Conservation (phyloP, 2,329 filamentous ascomycete genomes). For the Aspergillus brunneoviolaceus region DNA sequence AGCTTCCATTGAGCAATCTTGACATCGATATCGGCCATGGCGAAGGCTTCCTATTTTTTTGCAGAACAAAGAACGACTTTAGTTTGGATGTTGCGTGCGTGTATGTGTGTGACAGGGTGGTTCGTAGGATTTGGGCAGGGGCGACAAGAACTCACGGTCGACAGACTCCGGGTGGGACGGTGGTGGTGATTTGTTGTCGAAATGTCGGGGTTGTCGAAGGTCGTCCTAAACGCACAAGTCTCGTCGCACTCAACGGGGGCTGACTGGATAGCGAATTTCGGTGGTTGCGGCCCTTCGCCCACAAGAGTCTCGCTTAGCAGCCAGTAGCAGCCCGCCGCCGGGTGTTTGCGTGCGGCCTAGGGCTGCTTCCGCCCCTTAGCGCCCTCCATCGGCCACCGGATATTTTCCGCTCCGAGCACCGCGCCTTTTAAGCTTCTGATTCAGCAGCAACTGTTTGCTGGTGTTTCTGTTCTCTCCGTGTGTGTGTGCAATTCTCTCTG, state of each 20-base stretch:
- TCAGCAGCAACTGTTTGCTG: constrained; percentile 23
- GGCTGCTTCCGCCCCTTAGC: constrained; percentile 29
- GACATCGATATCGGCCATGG: constrained; percentile 81
- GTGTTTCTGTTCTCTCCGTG: neutral
- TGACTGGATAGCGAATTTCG: constrained; percentile 38
- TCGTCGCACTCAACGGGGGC: constrained; percentile 21
- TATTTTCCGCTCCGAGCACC: constrained; percentile 27
- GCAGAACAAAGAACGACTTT: constrained; percentile 24
- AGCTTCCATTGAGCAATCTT: constrained; percentile 85
- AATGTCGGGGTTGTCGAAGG: constrained; percentile 41
- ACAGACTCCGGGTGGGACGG: constrained; percentile 38
- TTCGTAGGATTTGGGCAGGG: constrained; percentile 1
- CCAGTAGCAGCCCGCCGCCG: constrained; percentile 30
- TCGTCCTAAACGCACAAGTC: constrained; percentile 36
- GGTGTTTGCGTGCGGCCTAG: constrained; percentile 33
- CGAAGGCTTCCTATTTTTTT: constrained; percentile 58
- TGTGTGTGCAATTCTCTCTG: neutral
- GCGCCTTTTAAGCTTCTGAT: constrained; percentile 26
- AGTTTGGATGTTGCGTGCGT: constrained; percentile 20
- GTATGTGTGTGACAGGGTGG: constrained; percentile 13
- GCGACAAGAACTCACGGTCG: constrained; percentile 40
- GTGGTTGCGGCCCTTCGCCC: constrained; percentile 34
- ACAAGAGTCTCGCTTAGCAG: constrained; percentile 43
- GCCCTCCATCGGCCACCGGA: constrained; percentile 4
- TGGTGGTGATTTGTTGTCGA: constrained; percentile 41